Percentiles rank a stretch among this genome's conserved stretches.
These are phyloP conservation scores for Metschnikowia corniflorae DNA, from an alignment of 805 yeast genomes.

Conservation along the genomic window DNA sequence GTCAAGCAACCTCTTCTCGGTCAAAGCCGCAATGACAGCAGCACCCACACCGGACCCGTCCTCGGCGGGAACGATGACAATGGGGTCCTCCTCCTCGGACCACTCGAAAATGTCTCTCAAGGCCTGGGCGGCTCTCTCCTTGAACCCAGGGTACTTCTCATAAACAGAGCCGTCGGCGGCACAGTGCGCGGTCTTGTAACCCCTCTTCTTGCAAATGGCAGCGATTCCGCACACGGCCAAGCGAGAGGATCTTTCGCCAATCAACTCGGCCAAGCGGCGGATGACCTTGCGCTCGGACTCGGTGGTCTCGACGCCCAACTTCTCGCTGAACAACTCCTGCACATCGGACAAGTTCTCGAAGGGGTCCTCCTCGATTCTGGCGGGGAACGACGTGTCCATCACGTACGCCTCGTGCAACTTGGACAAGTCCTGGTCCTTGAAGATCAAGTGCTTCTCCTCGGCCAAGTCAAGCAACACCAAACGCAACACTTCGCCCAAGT, in stretches of 20 bases:
- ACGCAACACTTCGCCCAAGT: conserved; percentile 89
- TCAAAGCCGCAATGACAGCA: conserved; percentile 94
- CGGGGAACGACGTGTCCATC: conserved; percentile 87
- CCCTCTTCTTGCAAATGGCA: conserved; percentile 86
- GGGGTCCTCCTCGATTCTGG: conserved; percentile 85
- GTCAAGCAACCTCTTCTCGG: conserved; percentile 69
- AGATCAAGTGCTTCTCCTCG: conserved; percentile 56
- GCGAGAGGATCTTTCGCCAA: conserved; percentile 91
- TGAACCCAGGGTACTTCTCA: conserved; percentile 90
- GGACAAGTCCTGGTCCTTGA: conserved; percentile 64
- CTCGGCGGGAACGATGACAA: conserved; percentile 85
- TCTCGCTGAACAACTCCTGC: conserved; percentile 56
- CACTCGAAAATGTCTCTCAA: conserved; percentile 87
- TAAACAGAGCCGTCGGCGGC: conserved; percentile 98
- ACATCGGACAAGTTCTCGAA: conserved; percentile 79
- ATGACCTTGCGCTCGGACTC: conserved; percentile 76
- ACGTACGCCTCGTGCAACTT: conserved; percentile 61
- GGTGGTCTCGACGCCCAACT: conserved; percentile 63
- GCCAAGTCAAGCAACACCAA: conserved; percentile 71
- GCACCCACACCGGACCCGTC: conserved; percentile 99
- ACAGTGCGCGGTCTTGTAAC: conserved; percentile 70
- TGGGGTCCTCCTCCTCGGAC: conserved; percentile 64
- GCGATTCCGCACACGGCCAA: conserved; percentile 93
- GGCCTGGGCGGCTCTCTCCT: conserved; percentile 83
- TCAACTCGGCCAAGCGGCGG: conserved; percentile 77